Evolutionary conservation across 2,329 filamentous ascomycete genomes (phyloP), one percentile per base, ranked within the genome.

Genomic region (Trichoderma hamatum): DNA sequence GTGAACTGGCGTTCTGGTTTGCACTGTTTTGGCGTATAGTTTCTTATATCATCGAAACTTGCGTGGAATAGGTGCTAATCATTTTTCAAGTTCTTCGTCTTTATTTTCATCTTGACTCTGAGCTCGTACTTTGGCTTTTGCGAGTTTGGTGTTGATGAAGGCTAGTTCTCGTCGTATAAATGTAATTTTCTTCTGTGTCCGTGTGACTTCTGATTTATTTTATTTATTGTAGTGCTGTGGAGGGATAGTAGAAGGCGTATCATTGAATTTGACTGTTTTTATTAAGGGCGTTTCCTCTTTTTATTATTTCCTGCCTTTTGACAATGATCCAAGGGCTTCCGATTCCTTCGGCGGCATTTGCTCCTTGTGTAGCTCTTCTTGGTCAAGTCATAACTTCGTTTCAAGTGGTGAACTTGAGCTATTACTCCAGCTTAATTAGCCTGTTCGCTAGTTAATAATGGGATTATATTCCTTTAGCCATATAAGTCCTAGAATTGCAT

Each of bases 11-110:
- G 3, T 14, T 14, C 5, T 39, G 1, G 16, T 39, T 39, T 14
- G 5, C 16, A 39, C 16, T 14, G 5, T 39, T 39, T 39, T 36
- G 14, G 4, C 5, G 5, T 39, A 39, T 36, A 39, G 1, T 4
- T 39, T 39, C 16, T 16, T 39, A 5, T 39, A 39, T 46, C 72
- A 59, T 60, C 5, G 59, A 77, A 56, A 24, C 49, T 71, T 32
- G 11, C 30, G 7, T 30, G 19, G 30, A 55, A 16, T 55, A 30
- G 19, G 4, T 14, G 11, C 24, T 30, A 55, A 30, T n/a, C 16
- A 30, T 55, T 55, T 30, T 30, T 55, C 19, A 30, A 55, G 14
- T 6, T n/a, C 6, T 30, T 55, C 30, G 9, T 54, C n/a, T 30
- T 55, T 55, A 55, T 26, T 55, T 26, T 55, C n/a, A 16, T 30